Evolutionary conservation across 306 rosid genomes (phyloP).

Genomic region (Clitoria ternatea): DNA sequence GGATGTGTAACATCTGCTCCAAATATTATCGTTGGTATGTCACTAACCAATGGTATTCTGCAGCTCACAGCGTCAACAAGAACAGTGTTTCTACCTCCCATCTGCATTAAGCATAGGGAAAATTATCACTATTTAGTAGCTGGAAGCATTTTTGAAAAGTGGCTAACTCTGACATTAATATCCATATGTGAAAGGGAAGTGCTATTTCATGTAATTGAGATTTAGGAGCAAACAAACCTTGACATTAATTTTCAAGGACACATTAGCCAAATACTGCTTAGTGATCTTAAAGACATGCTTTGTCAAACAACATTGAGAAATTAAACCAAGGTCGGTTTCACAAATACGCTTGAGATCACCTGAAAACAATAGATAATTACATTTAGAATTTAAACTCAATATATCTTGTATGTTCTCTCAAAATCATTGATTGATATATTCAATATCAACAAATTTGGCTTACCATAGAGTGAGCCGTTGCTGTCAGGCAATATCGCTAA

Average conservation of each 20-base stretch:
- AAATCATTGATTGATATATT: background rate
- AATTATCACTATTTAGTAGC: background rate
- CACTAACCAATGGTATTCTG: constrained; percentile 88
- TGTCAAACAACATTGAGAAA: constrained; percentile 92
- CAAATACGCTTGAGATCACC: constrained; percentile 93
- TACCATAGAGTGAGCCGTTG: constrained; percentile 93
- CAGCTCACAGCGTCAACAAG: constrained; percentile 85
- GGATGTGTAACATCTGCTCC: constrained; percentile 99
- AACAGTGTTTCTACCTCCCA: constrained; percentile 96
- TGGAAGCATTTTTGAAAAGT: background rate
- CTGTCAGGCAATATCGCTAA: constrained; percentile 86
- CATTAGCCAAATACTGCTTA: constrained; percentile 89
- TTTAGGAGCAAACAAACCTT: constrained; percentile 45
- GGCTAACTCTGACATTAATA: background rate
- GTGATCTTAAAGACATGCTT: constrained; percentile 76
- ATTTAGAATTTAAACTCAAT: background rate
- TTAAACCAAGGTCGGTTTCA: constrained; percentile 91
- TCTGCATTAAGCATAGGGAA: constrained; percentile 44
- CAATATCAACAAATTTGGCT: background rate
- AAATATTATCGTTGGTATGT: constrained; percentile 85
- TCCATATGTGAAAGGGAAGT: background rate
- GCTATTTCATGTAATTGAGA: constrained; percentile 1
- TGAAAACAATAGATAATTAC: constrained; percentile 28
- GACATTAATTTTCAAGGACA: constrained; percentile 83
- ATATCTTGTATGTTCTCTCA: background rate